Conservation (phyloP, 805 yeast species). For the Maudiozyma serrabonitensis region DNA sequence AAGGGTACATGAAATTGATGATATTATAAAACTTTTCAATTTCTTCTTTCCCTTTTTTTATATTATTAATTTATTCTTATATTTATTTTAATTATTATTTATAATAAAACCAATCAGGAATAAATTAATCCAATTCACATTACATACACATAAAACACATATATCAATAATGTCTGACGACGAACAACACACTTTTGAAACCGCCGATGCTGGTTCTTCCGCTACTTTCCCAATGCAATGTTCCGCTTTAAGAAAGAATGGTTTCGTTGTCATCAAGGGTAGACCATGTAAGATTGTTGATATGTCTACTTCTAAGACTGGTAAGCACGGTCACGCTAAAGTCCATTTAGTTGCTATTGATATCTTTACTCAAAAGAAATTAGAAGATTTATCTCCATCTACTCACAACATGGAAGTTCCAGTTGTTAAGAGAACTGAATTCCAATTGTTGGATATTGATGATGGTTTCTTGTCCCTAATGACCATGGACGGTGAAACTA, state of each 20-base stretch:
- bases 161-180: constrained; percentile 19
- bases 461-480: constrained; percentile 93
- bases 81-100: neutral
- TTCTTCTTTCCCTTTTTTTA: neutral
- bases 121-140: neutral
- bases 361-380: constrained; percentile 96
- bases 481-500: constrained; percentile 94
- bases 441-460: constrained; percentile 91
- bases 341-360: constrained; percentile 97
- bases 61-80: neutral
- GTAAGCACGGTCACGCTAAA: constrained; percentile 99
- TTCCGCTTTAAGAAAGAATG: constrained; percentile 98
- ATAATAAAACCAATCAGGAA: neutral
- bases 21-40: neutral
- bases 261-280: constrained; percentile 93
- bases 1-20: constrained; percentile 1
- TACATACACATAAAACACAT: constrained; percentile 1
- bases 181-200: constrained; percentile 87
- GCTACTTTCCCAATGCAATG: constrained; percentile 97
- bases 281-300: constrained; percentile 99
- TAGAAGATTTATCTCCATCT: constrained; percentile 98
- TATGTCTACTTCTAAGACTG: constrained; percentile 99
- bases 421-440: constrained; percentile 88
- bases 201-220: constrained; percentile 98
- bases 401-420: constrained; percentile 99